Evolutionary conservation across 164 flowering plant species (phyloP).

Genomic region (Vitis cinerea): DNA sequence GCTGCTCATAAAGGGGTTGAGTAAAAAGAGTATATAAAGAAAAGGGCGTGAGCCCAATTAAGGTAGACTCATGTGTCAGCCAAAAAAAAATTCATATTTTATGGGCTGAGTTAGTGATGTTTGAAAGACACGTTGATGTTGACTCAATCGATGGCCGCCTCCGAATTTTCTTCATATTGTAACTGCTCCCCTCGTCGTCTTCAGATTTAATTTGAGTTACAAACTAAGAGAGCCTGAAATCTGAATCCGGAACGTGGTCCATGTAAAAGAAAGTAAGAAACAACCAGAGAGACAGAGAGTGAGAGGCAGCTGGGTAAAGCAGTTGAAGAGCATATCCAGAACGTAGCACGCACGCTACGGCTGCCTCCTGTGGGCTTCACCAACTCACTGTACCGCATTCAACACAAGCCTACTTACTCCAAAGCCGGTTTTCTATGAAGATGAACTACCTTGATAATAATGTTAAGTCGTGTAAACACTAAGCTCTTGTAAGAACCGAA

Average conservation of each 20-base stretch:
- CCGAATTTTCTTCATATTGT: background rate
- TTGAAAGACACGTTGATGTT: constrained; percentile 2
- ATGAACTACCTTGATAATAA: too few species aligned
- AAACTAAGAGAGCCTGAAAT: too few species aligned
- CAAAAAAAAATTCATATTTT: too few species aligned
- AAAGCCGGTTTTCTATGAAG: too few species aligned
- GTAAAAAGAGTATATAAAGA: background rate
- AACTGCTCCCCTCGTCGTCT: background rate
- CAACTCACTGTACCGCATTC: background rate
- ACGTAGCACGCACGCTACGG: background rate
- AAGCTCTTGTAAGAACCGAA: too few species aligned
- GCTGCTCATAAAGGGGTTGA: too few species aligned
- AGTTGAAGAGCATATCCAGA: background rate
- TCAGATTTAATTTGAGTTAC: too few species aligned
- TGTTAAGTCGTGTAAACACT: too few species aligned
- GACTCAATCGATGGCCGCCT: constrained; percentile 18
- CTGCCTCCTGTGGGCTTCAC: background rate
- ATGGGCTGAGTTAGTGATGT: background rate
- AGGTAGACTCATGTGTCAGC: constrained; percentile 7
- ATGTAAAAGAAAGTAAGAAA: background rate
- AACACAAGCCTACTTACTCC: background rate
- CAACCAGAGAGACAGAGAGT: background rate
- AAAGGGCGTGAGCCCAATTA: constrained; percentile 10
- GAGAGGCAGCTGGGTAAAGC: background rate
- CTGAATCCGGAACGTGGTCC: too few species aligned